These are phyloP conservation scores for Setaria viridis DNA, from an alignment of 202 grass and related monocot species.

Conservation along the genomic window DNA sequence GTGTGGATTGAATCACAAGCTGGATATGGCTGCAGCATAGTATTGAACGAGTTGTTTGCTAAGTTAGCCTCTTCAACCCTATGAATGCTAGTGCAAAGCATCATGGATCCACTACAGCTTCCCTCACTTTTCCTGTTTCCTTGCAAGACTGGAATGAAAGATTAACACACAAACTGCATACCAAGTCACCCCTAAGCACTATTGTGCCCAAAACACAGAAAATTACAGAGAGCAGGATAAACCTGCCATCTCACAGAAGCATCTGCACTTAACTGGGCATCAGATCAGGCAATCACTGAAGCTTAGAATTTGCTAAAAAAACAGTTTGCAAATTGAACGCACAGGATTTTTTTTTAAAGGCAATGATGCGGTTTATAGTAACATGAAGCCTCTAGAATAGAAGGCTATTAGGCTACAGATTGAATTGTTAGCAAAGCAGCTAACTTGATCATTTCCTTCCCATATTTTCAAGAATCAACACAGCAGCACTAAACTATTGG, in stretches of 20 bases:
- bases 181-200: neutral
- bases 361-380: neutral
- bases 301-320: neutral
- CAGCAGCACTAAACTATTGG: no score
- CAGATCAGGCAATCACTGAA: neutral
- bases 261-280: neutral
- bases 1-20: neutral
- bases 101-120: neutral
- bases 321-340: neutral
- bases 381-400: neutral
- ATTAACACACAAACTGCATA: neutral
- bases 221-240: neutral
- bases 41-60: neutral
- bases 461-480: neutral
- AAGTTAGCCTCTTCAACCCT: slow-evolving; percentile 4
- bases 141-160: neutral
- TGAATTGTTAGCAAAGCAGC: neutral
- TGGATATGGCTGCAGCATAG: neutral
- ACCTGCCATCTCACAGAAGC: neutral
- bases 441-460: neutral
- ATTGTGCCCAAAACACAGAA: neutral
- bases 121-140: neutral
- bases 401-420: neutral
- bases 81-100: slow-evolving; percentile 6
- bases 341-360: neutral